Evolutionary conservation across 1,139 yeast species (phyloP).

Genomic region (Trichomonascaceae sp.): DNA sequence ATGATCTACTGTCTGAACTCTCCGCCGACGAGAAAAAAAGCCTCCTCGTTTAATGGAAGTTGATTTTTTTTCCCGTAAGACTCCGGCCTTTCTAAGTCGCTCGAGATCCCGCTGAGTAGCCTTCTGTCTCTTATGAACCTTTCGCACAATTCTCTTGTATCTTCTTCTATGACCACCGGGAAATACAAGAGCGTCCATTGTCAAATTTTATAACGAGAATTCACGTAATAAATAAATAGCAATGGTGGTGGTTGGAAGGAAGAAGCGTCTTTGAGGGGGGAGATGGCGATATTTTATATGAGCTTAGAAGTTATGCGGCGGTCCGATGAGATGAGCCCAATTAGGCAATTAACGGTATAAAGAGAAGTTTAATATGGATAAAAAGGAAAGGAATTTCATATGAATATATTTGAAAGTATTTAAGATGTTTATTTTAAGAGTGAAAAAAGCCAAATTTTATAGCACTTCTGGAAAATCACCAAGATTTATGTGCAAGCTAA

Average conservation of each 20-base stretch:
- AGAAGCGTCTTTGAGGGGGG: neutral
- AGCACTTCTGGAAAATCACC: neutral
- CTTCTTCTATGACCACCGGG: slow-evolving; percentile 4
- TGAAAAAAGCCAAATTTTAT: too few species aligned
- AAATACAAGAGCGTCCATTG: slow-evolving; percentile 6
- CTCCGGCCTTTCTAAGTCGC: neutral
- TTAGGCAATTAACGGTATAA: neutral
- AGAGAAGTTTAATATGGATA: too few species aligned
- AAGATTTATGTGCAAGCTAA: neutral
- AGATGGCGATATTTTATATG: neutral
- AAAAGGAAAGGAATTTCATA: too few species aligned
- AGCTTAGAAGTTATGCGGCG: neutral
- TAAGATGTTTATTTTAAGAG: too few species aligned
- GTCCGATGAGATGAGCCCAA: neutral
- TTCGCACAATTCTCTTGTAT: slow-evolving; percentile 1
- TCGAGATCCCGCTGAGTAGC: slow-evolving; percentile 1
- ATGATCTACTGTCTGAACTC: too few species aligned
- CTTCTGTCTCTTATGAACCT: slow-evolving; percentile 1
- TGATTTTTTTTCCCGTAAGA: neutral
- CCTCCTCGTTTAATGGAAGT: neutral
- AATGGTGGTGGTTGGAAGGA: neutral
- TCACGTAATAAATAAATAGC: neutral
- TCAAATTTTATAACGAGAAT: neutral
- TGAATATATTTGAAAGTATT: too few species aligned
- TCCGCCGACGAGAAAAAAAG: neutral